A percentile compares a stretch with the other conserved stretches of the same genome.
Conservation (phyloP, 257 asterid species). For the Cynanchum wilfordii region DNA sequence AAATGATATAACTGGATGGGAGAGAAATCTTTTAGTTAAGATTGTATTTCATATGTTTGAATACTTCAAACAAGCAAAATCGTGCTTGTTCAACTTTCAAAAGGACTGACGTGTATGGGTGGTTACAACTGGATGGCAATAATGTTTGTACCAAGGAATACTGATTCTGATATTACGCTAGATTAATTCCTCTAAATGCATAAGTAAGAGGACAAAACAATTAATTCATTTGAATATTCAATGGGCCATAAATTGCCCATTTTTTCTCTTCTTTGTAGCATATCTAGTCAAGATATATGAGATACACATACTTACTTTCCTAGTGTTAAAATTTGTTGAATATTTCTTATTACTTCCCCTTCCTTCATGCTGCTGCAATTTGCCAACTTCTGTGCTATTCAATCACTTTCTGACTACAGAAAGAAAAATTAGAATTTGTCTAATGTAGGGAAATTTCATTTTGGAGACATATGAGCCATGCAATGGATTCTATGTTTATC, state of each 20-base stretch:
- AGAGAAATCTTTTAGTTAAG: neutral
- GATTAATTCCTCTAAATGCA: neutral
- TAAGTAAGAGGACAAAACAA: neutral
- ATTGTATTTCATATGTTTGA: neutral
- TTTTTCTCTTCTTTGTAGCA: neutral
- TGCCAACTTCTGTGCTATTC: neutral
- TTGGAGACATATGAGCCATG: neutral
- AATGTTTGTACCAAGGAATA: neutral
- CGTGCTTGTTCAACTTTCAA: neutral
- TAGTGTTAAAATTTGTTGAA: neutral
- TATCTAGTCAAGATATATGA: neutral
- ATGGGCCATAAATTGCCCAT: neutral
- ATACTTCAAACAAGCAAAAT: neutral
- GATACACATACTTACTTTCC: no score
- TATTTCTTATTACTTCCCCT: neutral
- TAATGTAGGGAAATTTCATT: neutral
- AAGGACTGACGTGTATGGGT: neutral
- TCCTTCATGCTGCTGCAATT: neutral
- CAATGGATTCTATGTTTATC: neutral
- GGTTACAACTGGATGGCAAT: neutral
- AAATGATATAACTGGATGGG: neutral
- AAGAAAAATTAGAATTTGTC: neutral
- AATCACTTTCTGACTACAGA: neutral
- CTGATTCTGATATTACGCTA: neutral
- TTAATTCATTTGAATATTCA: neutral